Evolutionary conservation across 116 monocot genomes (phyloP), one percentile per base, ranked within the genome.

Genomic region (Iris pallida): DNA sequence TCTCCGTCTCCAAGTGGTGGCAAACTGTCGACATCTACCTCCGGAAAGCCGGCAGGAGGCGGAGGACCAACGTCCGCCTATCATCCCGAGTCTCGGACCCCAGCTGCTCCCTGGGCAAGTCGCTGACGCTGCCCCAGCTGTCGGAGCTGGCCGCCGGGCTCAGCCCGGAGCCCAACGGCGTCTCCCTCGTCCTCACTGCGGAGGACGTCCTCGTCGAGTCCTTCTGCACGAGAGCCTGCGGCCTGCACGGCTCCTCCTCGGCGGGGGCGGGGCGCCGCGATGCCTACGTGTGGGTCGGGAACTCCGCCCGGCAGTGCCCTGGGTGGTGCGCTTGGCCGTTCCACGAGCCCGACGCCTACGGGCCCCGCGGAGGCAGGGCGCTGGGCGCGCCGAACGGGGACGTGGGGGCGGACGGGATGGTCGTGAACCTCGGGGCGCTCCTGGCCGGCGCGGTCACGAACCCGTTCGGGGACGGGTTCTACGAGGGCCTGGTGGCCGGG

Each of bases 261-360:
- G 18, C 62, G 30, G n/a, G n/a, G n/a, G n/a, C n/a, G n/a, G n/a
- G n/a, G n/a, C n/a, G n/a, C n/a, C 30, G 13, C 41, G 41, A 16
- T 11, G 49, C 84, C 20, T 74, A 79, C 84, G 68, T 88, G 45
- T 81, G 88, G 88, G 81, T 88, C 15, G 88, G 84, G 19, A 79
- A 79, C 68, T 74, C 88, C 6, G 76, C 76, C 16, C 48, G 42
- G 3, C 82, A 86, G 73, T 86, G 86, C 54, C 86, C 86, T 0
- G 83, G 86, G 0, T 82, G 76, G 41, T 86, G 86, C 68, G 82
- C 82, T 4, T 82, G 86, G 86, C 82, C 87, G 3, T 87, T 83
- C 77, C 83, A 83, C 71, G 76, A 83, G 64, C 80, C 80, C 1
- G n/a, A n/a, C n/a, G 3, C 42, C 41, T 59, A 41, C 12, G 59